Evolutionary conservation across 1,284 basidiomycete genomes (phyloP).

Genomic region (Rhodotorula sp.): DNA sequence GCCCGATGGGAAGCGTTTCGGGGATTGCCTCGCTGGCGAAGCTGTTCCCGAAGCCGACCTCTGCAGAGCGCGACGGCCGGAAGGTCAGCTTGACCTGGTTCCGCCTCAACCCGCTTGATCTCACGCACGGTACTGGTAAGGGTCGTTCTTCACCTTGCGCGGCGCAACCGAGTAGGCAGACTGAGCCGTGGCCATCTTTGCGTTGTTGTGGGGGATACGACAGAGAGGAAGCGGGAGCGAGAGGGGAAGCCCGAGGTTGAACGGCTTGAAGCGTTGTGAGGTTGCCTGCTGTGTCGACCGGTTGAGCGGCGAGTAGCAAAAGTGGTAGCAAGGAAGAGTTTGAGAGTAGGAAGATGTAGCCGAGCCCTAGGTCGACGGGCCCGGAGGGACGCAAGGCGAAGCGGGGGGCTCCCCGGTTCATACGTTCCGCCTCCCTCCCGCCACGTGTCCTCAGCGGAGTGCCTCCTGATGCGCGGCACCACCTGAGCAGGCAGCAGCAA

Average conservation of each 20-base stretch:
- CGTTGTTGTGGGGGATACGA: background rate
- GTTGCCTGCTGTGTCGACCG: background rate
- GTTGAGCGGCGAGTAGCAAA: background rate
- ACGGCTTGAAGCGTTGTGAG: background rate
- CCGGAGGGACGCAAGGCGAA: too few relatives aligned
- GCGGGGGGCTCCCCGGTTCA: too few relatives aligned
- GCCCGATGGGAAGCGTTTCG: constrained; percentile 58
- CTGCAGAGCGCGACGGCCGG: too few relatives aligned
- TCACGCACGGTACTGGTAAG: constrained; percentile 55
- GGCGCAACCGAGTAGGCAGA: constrained; percentile 24
- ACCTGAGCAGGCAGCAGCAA: too few relatives aligned
- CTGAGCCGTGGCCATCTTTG: constrained; percentile 30
- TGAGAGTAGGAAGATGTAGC: constrained; percentile 48
- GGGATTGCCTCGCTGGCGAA: constrained; percentile 54
- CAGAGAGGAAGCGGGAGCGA: background rate
- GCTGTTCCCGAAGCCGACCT: constrained; percentile 6
- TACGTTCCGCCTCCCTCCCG: too few relatives aligned
- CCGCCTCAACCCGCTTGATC: constrained; percentile 43
- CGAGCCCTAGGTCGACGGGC: constrained; percentile 14
- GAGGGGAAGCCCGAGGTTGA: background rate
- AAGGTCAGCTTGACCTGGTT: background rate
- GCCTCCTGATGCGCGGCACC: too few relatives aligned
- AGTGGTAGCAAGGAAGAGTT: constrained; percentile 37
- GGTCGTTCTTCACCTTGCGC: constrained; percentile 50
- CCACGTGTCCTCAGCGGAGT: too few relatives aligned